A percentile compares a stretch with the other conserved stretches of the same genome.
Evolutionary conservation across 1,139 yeast species (phyloP).

Genomic region (Meyerozyma guilliermondii): DNA sequence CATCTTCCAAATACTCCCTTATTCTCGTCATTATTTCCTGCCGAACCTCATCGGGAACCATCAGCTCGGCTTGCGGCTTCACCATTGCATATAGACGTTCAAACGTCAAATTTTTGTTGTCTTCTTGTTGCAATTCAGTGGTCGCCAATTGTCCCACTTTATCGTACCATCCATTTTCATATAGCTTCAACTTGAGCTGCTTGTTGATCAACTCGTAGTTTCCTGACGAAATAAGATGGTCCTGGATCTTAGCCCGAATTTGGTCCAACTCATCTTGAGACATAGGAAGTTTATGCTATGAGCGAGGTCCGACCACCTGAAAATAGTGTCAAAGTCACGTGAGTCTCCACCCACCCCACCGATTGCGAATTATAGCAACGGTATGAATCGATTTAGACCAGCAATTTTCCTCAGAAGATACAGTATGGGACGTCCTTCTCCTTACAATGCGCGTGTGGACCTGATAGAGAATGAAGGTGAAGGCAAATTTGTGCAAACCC

Average conservation of each 20-base stretch:
- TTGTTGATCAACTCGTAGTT: slow-evolving; percentile 69
- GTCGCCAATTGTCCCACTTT: slow-evolving; percentile 58
- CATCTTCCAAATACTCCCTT: slow-evolving; percentile 55
- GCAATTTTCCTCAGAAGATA: background rate
- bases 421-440: slow-evolving; percentile 25
- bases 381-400: background rate
- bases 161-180: slow-evolving; percentile 85
- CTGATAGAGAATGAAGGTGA: slow-evolving; percentile 23
- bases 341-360: background rate
- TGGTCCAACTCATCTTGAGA: slow-evolving; percentile 39
- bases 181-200: slow-evolving; percentile 56
- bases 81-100: slow-evolving; percentile 48
- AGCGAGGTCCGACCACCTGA: too few species aligned
- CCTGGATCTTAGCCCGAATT: slow-evolving; percentile 61
- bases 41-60: slow-evolving; percentile 66
- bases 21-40: slow-evolving; percentile 56
- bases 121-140: slow-evolving; percentile 23
- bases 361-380: background rate
- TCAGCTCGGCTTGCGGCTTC: slow-evolving; percentile 61
- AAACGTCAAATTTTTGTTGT: slow-evolving; percentile 39
- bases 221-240: slow-evolving; percentile 70
- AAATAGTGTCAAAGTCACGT: background rate
- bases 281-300: background rate
- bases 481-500: slow-evolving; percentile 45
- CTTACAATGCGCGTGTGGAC: slow-evolving; percentile 29